Base-by-base conservation (phyloP, 768 basidiomycete genomes). In the Mycena vitilis region DNA sequence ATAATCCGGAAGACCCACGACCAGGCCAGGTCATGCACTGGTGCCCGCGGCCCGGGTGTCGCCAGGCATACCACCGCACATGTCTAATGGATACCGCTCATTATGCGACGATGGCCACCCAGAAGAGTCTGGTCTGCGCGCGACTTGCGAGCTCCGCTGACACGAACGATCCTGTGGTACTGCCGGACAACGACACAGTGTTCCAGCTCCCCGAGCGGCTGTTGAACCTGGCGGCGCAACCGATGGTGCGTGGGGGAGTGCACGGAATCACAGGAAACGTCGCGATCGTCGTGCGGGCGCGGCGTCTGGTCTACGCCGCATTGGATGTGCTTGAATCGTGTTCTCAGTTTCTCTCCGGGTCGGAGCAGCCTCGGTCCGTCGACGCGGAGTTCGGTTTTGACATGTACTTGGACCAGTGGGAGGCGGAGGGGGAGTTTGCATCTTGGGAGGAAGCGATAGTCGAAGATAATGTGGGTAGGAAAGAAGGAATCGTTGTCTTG, bases 241-340 rank as follows among this genome's bases (percentile, higher is more conserved):
- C 84, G 0, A 87, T 90, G 49, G 77, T 88, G 11, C 81, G 84
- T 23, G 89, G 89, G 0, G 77, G 69, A 0, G 73, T 75, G 5
- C 82, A 80, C 61, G 86, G 88, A 0, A 69, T 89, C 0, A 80
- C 82, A 1, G 89, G 89, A 1, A 90, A 90, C 67, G 74, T 88
- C 0, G 68, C 76, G 1, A 73, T 81, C 25, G 88, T 90, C 4
- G 75, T 81, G 10, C 71, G 76, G 0, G 87, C 89, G 1, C 79
- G 89, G 48, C 75, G 78, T 13, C 22, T 68, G 1, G 44, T 45
- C 2, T 18, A 45, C 7, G 44, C 44, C 12, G 16, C 44, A 6
- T 18, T 45, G 6, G 15, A 16, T 7, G 44, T 20, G 10, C 44
- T 15, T 45, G 15, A 15, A 40, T 40, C 40, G 40, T 11, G 40